These are phyloP conservation scores for Termitomyces sp. DNA, from an alignment of 1,284 basidiomycete genomes.

Conservation along the genomic window DNA sequence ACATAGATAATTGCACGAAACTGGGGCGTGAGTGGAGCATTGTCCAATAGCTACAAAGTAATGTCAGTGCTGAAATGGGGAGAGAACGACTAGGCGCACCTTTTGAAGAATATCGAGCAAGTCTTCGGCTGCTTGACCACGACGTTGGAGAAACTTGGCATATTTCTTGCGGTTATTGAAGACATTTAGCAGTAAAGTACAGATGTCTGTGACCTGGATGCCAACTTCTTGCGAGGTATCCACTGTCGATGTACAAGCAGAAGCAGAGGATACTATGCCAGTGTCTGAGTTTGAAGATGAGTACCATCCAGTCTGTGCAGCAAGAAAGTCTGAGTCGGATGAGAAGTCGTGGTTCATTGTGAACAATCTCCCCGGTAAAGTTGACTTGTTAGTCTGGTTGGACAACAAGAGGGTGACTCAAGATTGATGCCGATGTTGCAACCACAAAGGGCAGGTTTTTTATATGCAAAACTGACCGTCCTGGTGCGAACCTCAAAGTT, in stretches of 20 bases:
- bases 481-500: neutral
- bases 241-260: neutral
- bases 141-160: neutral
- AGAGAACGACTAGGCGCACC: conserved; percentile 3
- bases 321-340: neutral
- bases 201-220: neutral
- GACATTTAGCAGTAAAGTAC: neutral
- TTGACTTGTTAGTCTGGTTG: neutral
- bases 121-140: conserved; percentile 8
- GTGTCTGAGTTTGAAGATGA: neutral
- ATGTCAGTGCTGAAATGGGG: neutral
- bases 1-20: conserved; percentile 12
- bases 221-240: neutral
- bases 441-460: neutral
- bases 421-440: neutral
- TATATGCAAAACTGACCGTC: neutral
- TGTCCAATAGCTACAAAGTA: conserved; percentile 6
- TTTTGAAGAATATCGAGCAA: conserved; percentile 19
- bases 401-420: neutral
- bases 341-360: neutral
- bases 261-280: neutral
- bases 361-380: no score
- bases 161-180: neutral
- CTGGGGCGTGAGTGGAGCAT: neutral
- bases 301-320: neutral